Conservation (phyloP, 352 stramenopile species). For the Phytopythium cucurbitacearum region DNA sequence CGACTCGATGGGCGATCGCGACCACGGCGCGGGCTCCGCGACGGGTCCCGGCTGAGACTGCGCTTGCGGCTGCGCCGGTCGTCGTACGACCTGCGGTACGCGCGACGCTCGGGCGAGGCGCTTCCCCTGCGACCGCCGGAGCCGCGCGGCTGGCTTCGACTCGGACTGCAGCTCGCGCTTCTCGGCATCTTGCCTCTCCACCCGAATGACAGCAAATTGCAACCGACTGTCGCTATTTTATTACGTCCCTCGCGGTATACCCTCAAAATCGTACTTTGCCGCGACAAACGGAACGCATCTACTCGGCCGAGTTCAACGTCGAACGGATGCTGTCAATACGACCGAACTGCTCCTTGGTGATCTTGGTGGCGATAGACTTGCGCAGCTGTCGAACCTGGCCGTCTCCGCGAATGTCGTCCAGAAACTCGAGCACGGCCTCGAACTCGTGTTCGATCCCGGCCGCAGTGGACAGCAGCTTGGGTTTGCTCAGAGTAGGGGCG, state of each 20-base stretch:
- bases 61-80: slow-evolving; percentile 15
- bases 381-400: slow-evolving; percentile 61
- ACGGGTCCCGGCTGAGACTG: slow-evolving; percentile 16
- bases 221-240: too few relatives aligned
- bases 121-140: slow-evolving; percentile 3
- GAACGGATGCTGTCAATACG: slow-evolving; percentile 60
- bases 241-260: not conserved
- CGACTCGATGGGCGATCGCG: not conserved
- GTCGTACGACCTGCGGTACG: not conserved
- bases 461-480: slow-evolving; percentile 34
- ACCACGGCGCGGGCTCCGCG: slow-evolving; percentile 1
- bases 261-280: not conserved
- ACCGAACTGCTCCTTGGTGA: slow-evolving; percentile 62
- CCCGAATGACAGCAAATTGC: too few relatives aligned
- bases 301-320: not conserved
- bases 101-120: slow-evolving; percentile 7
- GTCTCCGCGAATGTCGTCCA: slow-evolving; percentile 67
- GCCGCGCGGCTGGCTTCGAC: not conserved
- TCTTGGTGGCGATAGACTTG: slow-evolving; percentile 60
- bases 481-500: slow-evolving; percentile 23
- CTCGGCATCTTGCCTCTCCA: slow-evolving; percentile 10
- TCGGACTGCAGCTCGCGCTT: slow-evolving; percentile 17
- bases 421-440: slow-evolving; percentile 69
- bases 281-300: not conserved
- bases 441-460: slow-evolving; percentile 72